Percentiles rank a stretch among this genome's conserved stretches.
phyloP scores from a whole-genome alignment of 2,329 filamentous ascomycete genomes.

The Fusarium circinatum region DNA sequence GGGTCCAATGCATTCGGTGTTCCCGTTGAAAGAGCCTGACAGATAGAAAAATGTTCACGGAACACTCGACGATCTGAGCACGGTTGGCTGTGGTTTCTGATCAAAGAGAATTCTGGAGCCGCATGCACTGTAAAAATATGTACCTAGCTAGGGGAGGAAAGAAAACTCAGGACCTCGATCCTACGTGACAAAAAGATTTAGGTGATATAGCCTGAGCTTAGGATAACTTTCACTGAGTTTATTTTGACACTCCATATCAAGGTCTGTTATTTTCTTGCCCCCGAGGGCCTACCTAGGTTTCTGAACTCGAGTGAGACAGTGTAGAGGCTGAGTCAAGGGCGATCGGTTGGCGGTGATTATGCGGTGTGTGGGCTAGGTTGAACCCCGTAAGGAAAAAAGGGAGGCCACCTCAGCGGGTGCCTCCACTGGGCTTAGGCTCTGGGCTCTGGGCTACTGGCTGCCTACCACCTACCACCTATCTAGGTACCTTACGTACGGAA shows the following conservation, averaged over 20 bases:
- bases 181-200: too few species aligned
- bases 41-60: background rate
- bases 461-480: background rate
- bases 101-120: conserved; percentile 3
- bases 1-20: background rate
- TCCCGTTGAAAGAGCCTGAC: conserved; percentile 7
- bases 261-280: too few species aligned
- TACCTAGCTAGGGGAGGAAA: too few species aligned
- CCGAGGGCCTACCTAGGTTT: background rate
- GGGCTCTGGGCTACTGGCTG: background rate
- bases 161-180: too few species aligned
- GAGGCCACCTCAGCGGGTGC: conserved; percentile 7
- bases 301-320: conserved; percentile 11
- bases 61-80: background rate
- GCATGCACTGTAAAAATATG: background rate
- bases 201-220: too few species aligned
- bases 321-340: conserved; percentile 31
- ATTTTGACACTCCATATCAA: too few species aligned
- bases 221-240: too few species aligned
- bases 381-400: conserved; percentile 6
- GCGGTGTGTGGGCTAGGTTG: conserved; percentile 27
- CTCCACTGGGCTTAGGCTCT: background rate
- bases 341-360: conserved; percentile 6
- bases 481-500: background rate
- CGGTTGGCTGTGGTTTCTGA: background rate